Percentiles rank a stretch among this genome's conserved stretches.
Evolutionary conservation across 805 yeast species (phyloP).

Genomic region (Diddensiella transvaalensis): DNA sequence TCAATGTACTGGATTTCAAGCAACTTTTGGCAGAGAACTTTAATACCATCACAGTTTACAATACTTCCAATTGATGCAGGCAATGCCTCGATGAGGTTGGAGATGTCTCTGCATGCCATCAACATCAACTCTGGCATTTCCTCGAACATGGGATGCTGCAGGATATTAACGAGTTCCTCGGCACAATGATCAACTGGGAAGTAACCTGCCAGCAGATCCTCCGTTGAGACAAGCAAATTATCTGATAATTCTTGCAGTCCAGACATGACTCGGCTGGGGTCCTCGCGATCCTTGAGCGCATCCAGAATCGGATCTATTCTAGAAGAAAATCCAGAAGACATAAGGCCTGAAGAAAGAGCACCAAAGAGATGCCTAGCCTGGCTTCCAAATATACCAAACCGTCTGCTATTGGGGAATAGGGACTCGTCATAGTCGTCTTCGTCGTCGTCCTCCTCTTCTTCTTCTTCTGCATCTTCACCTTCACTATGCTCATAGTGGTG

Average conservation of each 20-base stretch:
- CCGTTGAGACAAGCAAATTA: constrained; percentile 32
- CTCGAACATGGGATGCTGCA: constrained; percentile 53
- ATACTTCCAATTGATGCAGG: constrained; percentile 60
- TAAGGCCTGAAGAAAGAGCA: constrained; percentile 24
- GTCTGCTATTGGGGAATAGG: constrained; percentile 8
- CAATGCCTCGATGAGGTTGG: constrained; percentile 73
- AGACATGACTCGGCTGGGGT: constrained; percentile 29
- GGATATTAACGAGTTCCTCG: constrained; percentile 50
- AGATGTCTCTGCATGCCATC: constrained; percentile 78
- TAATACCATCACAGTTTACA: constrained; percentile 62
- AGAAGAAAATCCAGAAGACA: constrained; percentile 29
- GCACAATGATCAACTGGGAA: constrained; percentile 60
- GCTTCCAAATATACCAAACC: not conserved
- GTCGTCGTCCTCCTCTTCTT: constrained; percentile 13
- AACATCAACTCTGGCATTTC: constrained; percentile 77
- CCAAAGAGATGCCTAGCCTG: constrained; percentile 18
- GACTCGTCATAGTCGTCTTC: constrained; percentile 13
- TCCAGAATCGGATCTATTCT: constrained; percentile 24
- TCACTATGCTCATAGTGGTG: constrained; percentile 11
- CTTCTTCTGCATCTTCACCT: constrained; percentile 6
- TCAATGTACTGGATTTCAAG: constrained; percentile 80
- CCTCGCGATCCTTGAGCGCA: constrained; percentile 27
- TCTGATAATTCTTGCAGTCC: constrained; percentile 35
- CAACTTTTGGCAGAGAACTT: constrained; percentile 60
- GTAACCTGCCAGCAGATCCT: constrained; percentile 26